These are phyloP conservation scores for Cynara cardunculus DNA, from an alignment of 129 eudicot genomes.

Conservation along the genomic window DNA sequence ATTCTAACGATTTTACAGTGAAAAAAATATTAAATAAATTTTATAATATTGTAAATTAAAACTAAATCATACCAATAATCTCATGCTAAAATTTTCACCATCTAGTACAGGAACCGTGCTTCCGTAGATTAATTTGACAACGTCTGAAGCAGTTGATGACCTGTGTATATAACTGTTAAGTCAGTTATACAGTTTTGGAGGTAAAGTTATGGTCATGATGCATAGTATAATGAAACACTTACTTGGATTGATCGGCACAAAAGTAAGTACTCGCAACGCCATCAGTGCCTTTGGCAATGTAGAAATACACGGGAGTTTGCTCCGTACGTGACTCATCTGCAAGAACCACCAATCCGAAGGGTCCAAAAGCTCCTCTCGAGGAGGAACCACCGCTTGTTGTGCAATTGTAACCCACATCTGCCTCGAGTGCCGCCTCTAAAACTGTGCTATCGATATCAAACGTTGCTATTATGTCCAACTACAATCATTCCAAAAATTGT, in stretches of 20 bases:
- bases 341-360: conserved; percentile 78
- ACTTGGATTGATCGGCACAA: conserved; percentile 80
- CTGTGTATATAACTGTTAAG: conserved; percentile 32
- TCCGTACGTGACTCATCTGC: conserved; percentile 64
- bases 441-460: conserved; percentile 52
- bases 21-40: neutral
- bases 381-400: conserved; percentile 61
- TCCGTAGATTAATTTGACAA: conserved; percentile 56
- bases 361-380: conserved; percentile 67
- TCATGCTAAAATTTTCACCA: conserved; percentile 58
- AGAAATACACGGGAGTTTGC: conserved; percentile 78
- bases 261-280: conserved; percentile 58
- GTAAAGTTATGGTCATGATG: neutral
- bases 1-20: too few species aligned
- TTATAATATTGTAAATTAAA: neutral
- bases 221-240: neutral
- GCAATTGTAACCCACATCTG: conserved; percentile 66
- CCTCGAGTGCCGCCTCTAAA: conserved; percentile 34
- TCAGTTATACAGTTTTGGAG: neutral
- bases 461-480: conserved; percentile 73
- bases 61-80: conserved; percentile 60
- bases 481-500: conserved; percentile 3
- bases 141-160: conserved; percentile 78
- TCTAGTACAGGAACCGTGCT: conserved; percentile 70
- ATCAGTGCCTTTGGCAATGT: conserved; percentile 55